Conservation (phyloP, 1,284 basidiomycete species). For the Cutaneotrichosporon dermatis region DNA sequence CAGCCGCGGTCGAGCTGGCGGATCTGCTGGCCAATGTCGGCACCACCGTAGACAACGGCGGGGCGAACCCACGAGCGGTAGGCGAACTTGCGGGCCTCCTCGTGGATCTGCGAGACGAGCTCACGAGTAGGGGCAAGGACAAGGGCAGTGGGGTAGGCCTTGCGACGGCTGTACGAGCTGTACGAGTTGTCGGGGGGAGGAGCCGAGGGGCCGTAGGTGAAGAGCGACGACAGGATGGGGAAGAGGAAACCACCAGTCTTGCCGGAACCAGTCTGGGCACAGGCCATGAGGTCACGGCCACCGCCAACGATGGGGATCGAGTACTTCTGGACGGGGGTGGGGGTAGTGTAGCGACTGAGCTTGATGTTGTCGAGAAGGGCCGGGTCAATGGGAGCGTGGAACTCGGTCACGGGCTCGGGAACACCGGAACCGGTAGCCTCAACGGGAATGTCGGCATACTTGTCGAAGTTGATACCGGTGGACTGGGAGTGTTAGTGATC, state of each 20-base stretch:
- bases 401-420: slow-evolving; percentile 84
- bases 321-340: slow-evolving; percentile 99
- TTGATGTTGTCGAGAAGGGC: slow-evolving; percentile 93
- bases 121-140: slow-evolving; percentile 97
- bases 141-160: slow-evolving; percentile 92
- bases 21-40: slow-evolving; percentile 93
- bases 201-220: slow-evolving; percentile 71
- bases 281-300: slow-evolving; percentile 94
- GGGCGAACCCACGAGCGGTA: slow-evolving; percentile 99
- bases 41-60: slow-evolving; percentile 98
- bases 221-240: slow-evolving; percentile 95
- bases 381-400: slow-evolving; percentile 87
- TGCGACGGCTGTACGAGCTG: slow-evolving; percentile 71
- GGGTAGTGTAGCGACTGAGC: slow-evolving; percentile 86
- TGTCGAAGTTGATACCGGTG: slow-evolving; percentile 99
- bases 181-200: slow-evolving; percentile 53
- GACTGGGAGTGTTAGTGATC: slow-evolving; percentile 61
- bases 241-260: slow-evolving; percentile 99
- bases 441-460: slow-evolving; percentile 99
- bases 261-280: slow-evolving; percentile 99
- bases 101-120: slow-evolving; percentile 98
- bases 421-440: slow-evolving; percentile 95
- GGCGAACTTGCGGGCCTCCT: slow-evolving; percentile 97
- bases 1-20: slow-evolving; percentile 94
- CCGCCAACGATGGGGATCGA: slow-evolving; percentile 96